A percentile compares a stretch with the other conserved stretches of the same genome.
These are phyloP conservation scores for Blastomyces gilchristii DNA, from an alignment of 2,329 filamentous ascomycete species.

Conservation along the genomic window DNA sequence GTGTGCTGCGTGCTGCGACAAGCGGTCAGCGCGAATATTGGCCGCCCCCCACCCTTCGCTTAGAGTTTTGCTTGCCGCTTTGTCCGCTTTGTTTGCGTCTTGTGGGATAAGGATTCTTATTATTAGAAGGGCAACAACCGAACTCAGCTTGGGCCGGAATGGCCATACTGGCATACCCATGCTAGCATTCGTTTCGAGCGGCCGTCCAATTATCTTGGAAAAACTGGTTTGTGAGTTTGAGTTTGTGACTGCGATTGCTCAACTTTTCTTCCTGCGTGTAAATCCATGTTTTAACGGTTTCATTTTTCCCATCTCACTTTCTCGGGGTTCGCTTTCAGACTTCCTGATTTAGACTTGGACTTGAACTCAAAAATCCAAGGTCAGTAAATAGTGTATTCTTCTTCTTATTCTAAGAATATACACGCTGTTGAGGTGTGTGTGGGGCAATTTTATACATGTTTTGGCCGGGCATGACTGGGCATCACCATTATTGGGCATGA, in stretches of 20 bases:
- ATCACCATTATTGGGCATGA: neutral
- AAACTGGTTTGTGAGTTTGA: neutral
- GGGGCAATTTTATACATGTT: neutral
- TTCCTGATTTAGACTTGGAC: neutral
- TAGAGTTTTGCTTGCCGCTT: neutral
- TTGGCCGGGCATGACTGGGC: neutral
- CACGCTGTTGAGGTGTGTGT: neutral
- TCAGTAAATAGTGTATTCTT: neutral
- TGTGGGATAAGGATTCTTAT: neutral
- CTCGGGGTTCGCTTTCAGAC: neutral
- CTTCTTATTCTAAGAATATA: neutral
- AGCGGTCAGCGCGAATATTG: conserved; percentile 2
- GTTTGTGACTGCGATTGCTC: neutral
- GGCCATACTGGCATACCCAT: neutral
- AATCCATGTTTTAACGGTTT: neutral
- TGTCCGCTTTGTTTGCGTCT: neutral
- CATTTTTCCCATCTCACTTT: neutral
- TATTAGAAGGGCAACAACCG: neutral
- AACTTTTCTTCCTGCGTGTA: neutral
- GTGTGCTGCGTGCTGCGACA: neutral
- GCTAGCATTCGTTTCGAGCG: neutral
- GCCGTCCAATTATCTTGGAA: neutral
- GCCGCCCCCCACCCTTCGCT: neutral
- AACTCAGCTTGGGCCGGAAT: neutral
- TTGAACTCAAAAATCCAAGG: neutral